Percentiles rank a stretch among this genome's conserved stretches.
These are phyloP conservation scores for Guyanaporus albipodus DNA, from an alignment of 768 basidiomycete genomes.

Conservation along the genomic window DNA sequence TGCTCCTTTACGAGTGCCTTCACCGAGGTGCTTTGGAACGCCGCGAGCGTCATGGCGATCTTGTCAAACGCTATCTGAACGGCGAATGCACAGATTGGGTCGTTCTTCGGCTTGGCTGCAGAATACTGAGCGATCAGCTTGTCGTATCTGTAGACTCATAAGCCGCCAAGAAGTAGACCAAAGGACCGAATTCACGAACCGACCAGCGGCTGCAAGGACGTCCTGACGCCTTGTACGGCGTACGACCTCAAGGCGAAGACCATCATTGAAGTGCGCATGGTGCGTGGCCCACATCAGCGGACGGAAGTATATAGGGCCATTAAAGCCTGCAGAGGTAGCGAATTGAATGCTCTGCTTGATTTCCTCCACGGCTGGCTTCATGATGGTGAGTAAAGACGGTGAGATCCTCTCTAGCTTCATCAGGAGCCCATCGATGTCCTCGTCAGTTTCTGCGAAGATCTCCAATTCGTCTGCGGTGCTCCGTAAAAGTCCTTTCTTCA, in stretches of 20 bases:
- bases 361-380: slow-evolving; percentile 54
- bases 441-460: slow-evolving; percentile 58
- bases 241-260: slow-evolving; percentile 72
- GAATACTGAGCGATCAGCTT: slow-evolving; percentile 59
- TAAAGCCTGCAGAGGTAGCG: slow-evolving; percentile 58
- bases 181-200: slow-evolving; percentile 41
- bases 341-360: slow-evolving; percentile 60
- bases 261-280: slow-evolving; percentile 63
- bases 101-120: slow-evolving; percentile 49
- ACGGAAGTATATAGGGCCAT: slow-evolving; percentile 58
- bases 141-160: slow-evolving; percentile 54
- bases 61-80: slow-evolving; percentile 78
- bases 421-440: slow-evolving; percentile 56
- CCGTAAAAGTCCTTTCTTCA: slow-evolving; percentile 67
- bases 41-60: slow-evolving; percentile 64
- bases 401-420: slow-evolving; percentile 57
- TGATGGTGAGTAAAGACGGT: slow-evolving; percentile 44
- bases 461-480: slow-evolving; percentile 74
- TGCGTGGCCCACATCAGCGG: slow-evolving; percentile 73
- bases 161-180: neutral
- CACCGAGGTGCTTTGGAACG: slow-evolving; percentile 63
- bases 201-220: slow-evolving; percentile 76
- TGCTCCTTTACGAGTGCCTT: slow-evolving; percentile 72
- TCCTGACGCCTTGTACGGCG: slow-evolving; percentile 62
- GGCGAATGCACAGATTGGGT: slow-evolving; percentile 62